Percentiles rank a stretch among this genome's conserved stretches.
Evolutionary conservation across 1,284 basidiomycete species (phyloP).

Genomic region (Leccinum angustisporum): DNA sequence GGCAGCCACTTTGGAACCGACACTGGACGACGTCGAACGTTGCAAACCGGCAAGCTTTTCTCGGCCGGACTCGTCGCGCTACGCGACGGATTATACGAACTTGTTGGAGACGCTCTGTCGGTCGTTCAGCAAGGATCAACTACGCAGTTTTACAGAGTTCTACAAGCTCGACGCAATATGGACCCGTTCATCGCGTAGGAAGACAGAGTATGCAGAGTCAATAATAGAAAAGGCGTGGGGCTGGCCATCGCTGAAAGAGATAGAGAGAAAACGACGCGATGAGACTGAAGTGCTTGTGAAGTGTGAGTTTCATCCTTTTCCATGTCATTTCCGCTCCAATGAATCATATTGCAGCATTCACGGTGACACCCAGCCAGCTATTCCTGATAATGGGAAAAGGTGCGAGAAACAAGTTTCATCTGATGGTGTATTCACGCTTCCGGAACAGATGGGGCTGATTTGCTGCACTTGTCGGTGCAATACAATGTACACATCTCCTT

Average conservation of each 20-base stretch:
- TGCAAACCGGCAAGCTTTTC: slow-evolving; percentile 44
- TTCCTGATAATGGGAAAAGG: slow-evolving; percentile 75
- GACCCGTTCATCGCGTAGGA: slow-evolving; percentile 36
- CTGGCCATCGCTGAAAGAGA: slow-evolving; percentile 59
- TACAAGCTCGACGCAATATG: slow-evolving; percentile 42
- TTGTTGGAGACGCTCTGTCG: slow-evolving; percentile 52
- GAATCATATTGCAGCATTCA: slow-evolving; percentile 45
- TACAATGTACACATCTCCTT: slow-evolving; percentile 64
- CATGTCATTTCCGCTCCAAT: slow-evolving; percentile 4
- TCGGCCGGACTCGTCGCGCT: slow-evolving; percentile 42
- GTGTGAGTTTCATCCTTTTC: slow-evolving; percentile 40
- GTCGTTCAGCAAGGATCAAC: slow-evolving; percentile 64
- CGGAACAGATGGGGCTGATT: slow-evolving; percentile 60
- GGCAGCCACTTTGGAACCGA: slow-evolving; percentile 43
- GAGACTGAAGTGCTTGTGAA: slow-evolving; percentile 49
- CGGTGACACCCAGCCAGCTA: slow-evolving; percentile 56
- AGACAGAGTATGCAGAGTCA: slow-evolving; percentile 50
- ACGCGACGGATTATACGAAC: slow-evolving; percentile 51
- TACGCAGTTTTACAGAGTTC: slow-evolving; percentile 51
- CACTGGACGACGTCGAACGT: slow-evolving; percentile 55
- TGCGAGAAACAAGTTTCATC: slow-evolving; percentile 28
- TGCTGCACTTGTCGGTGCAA: slow-evolving; percentile 55
- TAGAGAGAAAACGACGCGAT: slow-evolving; percentile 51
- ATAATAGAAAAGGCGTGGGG: slow-evolving; percentile 67
- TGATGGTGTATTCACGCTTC: slow-evolving; percentile 5